Evolutionary conservation across 345 rosid genomes (phyloP).

Genomic region (Pistacia atlantica): DNA sequence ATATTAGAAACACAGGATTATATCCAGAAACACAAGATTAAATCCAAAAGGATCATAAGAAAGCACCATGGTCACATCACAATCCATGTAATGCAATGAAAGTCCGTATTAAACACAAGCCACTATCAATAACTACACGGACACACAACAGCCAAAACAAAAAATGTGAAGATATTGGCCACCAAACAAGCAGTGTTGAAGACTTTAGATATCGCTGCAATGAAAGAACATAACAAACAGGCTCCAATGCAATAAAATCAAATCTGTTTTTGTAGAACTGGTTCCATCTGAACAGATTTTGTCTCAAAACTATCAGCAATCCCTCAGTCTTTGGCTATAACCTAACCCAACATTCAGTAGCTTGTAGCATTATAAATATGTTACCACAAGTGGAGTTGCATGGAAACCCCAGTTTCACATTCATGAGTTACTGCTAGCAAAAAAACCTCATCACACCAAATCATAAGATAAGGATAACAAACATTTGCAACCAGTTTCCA

Average conservation of each 20-base stretch:
- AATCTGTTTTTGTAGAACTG: not conserved
- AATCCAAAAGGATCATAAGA: not conserved
- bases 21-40: not conserved
- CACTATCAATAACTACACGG: not conserved
- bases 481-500: not conserved
- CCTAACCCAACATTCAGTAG: not conserved
- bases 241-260: not conserved
- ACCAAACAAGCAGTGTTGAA: not conserved
- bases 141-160: not conserved
- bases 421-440: not conserved
- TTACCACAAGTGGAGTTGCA: not conserved
- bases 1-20: not conserved
- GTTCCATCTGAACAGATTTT: not conserved
- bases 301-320: not conserved
- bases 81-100: not conserved
- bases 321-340: not conserved
- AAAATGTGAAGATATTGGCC: constrained; percentile 4
- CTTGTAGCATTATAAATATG: not conserved
- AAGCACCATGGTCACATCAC: not conserved
- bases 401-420: not conserved
- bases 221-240: constrained; percentile 6
- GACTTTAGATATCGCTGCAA: not conserved
- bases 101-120: not conserved
- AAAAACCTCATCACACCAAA: not conserved
- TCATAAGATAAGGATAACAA: not conserved